Conservation (phyloP, 768 basidiomycete species). For the Floccularia luteovirens region DNA sequence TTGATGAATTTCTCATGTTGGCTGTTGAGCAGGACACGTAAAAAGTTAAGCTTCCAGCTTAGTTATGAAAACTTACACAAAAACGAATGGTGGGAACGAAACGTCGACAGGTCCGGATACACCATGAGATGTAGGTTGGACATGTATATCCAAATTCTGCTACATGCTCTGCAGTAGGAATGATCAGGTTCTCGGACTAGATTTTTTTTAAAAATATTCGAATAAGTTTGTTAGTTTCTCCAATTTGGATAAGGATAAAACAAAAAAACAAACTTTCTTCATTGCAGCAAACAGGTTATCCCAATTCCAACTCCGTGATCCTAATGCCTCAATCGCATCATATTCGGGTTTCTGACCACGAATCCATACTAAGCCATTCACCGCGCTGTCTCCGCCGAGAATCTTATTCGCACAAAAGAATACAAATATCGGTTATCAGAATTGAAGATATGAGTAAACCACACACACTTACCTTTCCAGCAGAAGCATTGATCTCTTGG, state of each 20-base stretch:
- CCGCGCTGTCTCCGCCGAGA: slow-evolving; percentile 26
- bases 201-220: slow-evolving; percentile 1
- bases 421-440: not conserved
- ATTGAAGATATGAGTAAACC: not conserved
- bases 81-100: slow-evolving; percentile 21
- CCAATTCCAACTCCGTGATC: slow-evolving; percentile 27
- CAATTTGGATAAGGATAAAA: not conserved
- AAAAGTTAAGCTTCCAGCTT: not conserved
- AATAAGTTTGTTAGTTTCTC: too few relatives aligned
- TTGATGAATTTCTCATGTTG: slow-evolving; percentile 21
- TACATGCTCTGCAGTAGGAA: slow-evolving; percentile 11
- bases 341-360: slow-evolving; percentile 21
- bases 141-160: slow-evolving; percentile 15
- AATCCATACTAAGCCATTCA: slow-evolving; percentile 28
- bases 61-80: slow-evolving; percentile 11
- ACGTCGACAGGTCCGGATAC: slow-evolving; percentile 17
- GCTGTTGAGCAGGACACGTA: slow-evolving; percentile 7
- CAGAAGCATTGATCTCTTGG: slow-evolving; percentile 16
- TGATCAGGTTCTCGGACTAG: slow-evolving; percentile 19
- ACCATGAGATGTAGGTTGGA: slow-evolving; percentile 15
- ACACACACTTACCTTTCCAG: slow-evolving; percentile 14
- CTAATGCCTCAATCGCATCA: slow-evolving; percentile 19
- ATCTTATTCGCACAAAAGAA: slow-evolving; percentile 17
- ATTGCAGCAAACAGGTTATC: slow-evolving; percentile 21
- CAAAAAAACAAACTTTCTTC: slow-evolving; percentile 14